Percentiles rank a stretch among this genome's conserved stretches.
Evolutionary conservation across 495 filamentous ascomycete species (phyloP).

Genomic region (Neohortaea acidophila): DNA sequence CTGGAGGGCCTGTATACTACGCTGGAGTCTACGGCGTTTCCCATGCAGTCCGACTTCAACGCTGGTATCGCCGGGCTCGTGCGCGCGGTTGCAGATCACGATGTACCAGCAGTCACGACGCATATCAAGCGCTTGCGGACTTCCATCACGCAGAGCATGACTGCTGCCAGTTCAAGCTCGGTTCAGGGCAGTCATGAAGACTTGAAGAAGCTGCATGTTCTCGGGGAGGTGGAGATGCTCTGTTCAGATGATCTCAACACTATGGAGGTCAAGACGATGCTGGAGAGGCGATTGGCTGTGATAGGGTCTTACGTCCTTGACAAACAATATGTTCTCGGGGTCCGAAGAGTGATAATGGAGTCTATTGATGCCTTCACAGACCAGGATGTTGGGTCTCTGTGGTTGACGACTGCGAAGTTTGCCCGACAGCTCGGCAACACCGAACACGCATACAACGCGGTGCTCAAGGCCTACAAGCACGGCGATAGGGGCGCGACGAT

Average conservation of each 20-base stretch:
- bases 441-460: conserved; percentile 80
- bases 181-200: conserved; percentile 66
- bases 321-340: conserved; percentile 86
- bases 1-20: conserved; percentile 58
- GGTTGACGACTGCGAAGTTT: conserved; percentile 73
- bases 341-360: conserved; percentile 68
- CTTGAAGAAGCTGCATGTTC: conserved; percentile 68
- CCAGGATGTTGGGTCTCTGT: conserved; percentile 36
- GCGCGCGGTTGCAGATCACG: conserved; percentile 42
- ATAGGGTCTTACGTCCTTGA: conserved; percentile 75
- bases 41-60: conserved; percentile 54
- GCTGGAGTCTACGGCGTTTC: conserved; percentile 24
- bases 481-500: conserved; percentile 75
- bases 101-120: conserved; percentile 39
- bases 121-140: conserved; percentile 51
- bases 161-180: conserved; percentile 56
- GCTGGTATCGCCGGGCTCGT: conserved; percentile 62
- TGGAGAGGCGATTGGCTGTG: conserved; percentile 60
- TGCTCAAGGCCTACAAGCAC: conserved; percentile 71
- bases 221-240: conserved; percentile 77
- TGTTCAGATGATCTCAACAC: conserved; percentile 35
- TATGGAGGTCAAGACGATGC: conserved; percentile 31
- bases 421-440: conserved; percentile 71
- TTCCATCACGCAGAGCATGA: conserved; percentile 55
- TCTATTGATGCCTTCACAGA: background rate